These are phyloP conservation scores for Cyberlindnera galapagoensis DNA, from an alignment of 805 yeast species.

Conservation along the genomic window DNA sequence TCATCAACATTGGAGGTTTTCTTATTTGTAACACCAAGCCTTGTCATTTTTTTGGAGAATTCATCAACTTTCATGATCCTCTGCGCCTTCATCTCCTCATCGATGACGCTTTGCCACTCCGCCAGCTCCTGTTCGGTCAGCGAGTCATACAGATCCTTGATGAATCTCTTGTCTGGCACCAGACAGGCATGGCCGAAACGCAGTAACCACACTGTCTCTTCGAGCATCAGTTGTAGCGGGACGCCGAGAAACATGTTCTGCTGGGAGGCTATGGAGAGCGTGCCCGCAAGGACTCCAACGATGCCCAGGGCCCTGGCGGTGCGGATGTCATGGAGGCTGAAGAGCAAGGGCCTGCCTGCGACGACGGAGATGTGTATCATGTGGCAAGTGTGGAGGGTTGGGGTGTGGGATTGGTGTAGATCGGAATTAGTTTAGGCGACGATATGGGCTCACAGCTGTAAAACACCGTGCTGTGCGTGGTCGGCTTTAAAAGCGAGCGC, in stretches of 20 bases:
- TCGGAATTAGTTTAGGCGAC: too few relatives aligned
- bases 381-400: not conserved
- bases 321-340: slow-evolving; percentile 47
- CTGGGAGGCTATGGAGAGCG: slow-evolving; percentile 86
- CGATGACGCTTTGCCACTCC: slow-evolving; percentile 8
- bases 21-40: slow-evolving; percentile 1
- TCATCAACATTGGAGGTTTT: slow-evolving; percentile 12
- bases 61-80: slow-evolving; percentile 4
- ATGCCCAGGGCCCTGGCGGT: slow-evolving; percentile 55
- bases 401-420: not conserved
- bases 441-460: too few relatives aligned
- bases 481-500: too few relatives aligned
- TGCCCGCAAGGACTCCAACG: slow-evolving; percentile 74
- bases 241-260: slow-evolving; percentile 83
- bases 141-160: slow-evolving; percentile 12
- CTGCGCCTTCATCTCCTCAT: slow-evolving; percentile 7
- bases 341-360: slow-evolving; percentile 47
- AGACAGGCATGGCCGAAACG: slow-evolving; percentile 33
- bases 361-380: slow-evolving; percentile 24
- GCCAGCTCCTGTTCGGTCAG: slow-evolving; percentile 12
- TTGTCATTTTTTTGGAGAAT: slow-evolving; percentile 4
- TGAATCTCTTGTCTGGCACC: slow-evolving; percentile 35
- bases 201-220: slow-evolving; percentile 68
- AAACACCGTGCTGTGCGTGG: too few relatives aligned
- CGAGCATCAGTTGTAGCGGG: slow-evolving; percentile 67